Conservation (phyloP, 208 protist genomes). For the Strigomonas culicis region DNA sequence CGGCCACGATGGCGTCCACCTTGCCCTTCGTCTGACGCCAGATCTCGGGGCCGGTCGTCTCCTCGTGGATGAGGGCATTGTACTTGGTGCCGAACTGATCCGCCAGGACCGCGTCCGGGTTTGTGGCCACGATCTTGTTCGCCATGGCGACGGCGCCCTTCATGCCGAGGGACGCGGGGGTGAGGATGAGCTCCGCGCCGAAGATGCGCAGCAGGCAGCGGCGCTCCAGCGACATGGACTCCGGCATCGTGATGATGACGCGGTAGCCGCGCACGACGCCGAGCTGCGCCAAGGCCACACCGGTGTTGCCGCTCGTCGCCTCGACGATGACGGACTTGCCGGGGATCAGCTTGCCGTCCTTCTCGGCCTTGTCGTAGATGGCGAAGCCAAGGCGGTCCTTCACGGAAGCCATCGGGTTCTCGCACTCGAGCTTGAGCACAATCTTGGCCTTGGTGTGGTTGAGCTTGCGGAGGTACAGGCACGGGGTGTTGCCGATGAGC, state of each 20-base stretch:
- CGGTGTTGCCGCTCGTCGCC: slow-evolving; percentile 90
- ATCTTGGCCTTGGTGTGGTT: slow-evolving; percentile 77
- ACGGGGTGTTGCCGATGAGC: slow-evolving; percentile 89
- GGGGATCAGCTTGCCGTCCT: slow-evolving; percentile 68
- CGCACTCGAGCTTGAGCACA: slow-evolving; percentile 81
- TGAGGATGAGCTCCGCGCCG: slow-evolving; percentile 87
- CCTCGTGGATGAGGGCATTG: slow-evolving; percentile 86
- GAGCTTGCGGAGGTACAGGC: slow-evolving; percentile 82
- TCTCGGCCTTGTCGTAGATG: slow-evolving; percentile 82
- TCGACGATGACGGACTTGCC: slow-evolving; percentile 87
- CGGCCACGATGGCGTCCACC: slow-evolving; percentile 83
- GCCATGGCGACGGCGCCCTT: slow-evolving; percentile 83
- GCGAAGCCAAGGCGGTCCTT: slow-evolving; percentile 85
- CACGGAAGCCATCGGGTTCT: slow-evolving; percentile 82
- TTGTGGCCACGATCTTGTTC: slow-evolving; percentile 64
- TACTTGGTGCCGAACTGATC: slow-evolving; percentile 87
- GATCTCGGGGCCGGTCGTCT: slow-evolving; percentile 91
- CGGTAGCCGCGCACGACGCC: slow-evolving; percentile 80
- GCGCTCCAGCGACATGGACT: slow-evolving; percentile 89
- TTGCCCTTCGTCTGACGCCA: slow-evolving; percentile 71
- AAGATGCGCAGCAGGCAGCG: slow-evolving; percentile 81
- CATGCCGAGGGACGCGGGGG: slow-evolving; percentile 85
- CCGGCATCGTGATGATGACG: slow-evolving; percentile 90
- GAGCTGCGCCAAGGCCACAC: slow-evolving; percentile 80
- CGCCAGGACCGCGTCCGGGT: slow-evolving; percentile 71